A percentile compares a stretch with the other conserved stretches of the same genome.
Evolutionary conservation across 140 eudicot genomes (phyloP).

Genomic region (Ambrosia hybrid): DNA sequence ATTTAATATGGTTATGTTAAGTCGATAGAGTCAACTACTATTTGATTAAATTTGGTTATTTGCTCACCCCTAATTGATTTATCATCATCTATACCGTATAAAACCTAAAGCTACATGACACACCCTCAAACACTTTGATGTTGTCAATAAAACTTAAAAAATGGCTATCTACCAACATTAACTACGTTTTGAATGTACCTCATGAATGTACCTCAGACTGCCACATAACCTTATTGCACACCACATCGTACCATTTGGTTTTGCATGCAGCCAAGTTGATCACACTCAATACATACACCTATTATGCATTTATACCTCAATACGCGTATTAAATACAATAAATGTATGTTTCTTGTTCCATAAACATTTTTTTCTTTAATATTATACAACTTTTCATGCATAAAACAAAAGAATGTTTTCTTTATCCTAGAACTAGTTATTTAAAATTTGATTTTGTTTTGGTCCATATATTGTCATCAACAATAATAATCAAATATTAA

Average conservation of each 20-base stretch:
- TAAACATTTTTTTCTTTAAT: background rate
- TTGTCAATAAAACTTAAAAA: background rate
- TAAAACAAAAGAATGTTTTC: background rate
- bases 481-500: background rate
- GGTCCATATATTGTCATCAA: background rate
- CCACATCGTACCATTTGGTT: constrained; percentile 24
- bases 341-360: background rate
- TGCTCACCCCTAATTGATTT: too few relatives aligned
- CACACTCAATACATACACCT: background rate
- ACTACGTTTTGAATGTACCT: background rate
- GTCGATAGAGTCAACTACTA: too few relatives aligned
- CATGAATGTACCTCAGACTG: constrained; percentile 19
- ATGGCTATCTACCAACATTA: constrained; percentile 1
- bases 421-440: background rate
- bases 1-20: too few relatives aligned
- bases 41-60: too few relatives aligned
- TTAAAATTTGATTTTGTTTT: constrained; percentile 1
- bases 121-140: background rate
- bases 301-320: background rate
- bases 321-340: background rate
- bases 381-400: background rate
- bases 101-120: background rate
- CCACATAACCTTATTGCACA: constrained; percentile 26
- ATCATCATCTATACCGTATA: too few relatives aligned
- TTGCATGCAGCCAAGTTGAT: constrained; percentile 1